Evolutionary conservation across 106 monocot species (phyloP), one percentile per base, ranked within the genome.

Genomic region (Allium cepa): DNA sequence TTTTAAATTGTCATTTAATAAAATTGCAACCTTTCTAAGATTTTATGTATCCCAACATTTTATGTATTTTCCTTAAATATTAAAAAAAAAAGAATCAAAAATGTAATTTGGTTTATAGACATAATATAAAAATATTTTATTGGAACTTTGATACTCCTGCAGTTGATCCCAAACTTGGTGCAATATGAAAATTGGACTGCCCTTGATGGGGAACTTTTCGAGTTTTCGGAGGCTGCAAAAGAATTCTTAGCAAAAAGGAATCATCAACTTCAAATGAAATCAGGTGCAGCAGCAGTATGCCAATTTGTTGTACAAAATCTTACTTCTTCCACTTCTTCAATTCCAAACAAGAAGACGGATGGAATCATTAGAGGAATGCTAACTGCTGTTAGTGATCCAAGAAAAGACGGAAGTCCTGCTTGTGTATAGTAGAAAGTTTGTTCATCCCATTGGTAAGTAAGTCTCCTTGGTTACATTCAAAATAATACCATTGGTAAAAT

Each of bases 371-470:
- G 56, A 45, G 99, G 99, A 11, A 75, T 80, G 80, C 84, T 99
- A 56, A 90, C 81, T 11, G 99, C 99, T 6, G 90, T 99, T 15
- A 99, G 93, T 46, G 93, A 99, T 82, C 92, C 89, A 4, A 85
- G 99, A 52, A 99, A 99, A 81, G 87, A 75, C 50, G 92, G 93
- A 11, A 62, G 60, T n/a, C 92, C 99, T 10, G 92, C 99, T 5
- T 87, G 99, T 22, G 8, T 90, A 51, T 94, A 67, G 67, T 36
- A 5, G 36, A 5, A 36, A 36, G 36, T 36, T 36, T 22, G 1
- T 22, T 22, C 22, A 22, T 36, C 36, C 36, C 36, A 36, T 36
- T 36, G 36, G 36, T 5, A 36, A 36, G 36, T 5, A 36, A 36
- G 36, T 5, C 36, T 36, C 36, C 36, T 36, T 36, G 36, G 36